Conservation (phyloP, 2,329 filamentous ascomycete species). For the Penicillium sp. region DNA sequence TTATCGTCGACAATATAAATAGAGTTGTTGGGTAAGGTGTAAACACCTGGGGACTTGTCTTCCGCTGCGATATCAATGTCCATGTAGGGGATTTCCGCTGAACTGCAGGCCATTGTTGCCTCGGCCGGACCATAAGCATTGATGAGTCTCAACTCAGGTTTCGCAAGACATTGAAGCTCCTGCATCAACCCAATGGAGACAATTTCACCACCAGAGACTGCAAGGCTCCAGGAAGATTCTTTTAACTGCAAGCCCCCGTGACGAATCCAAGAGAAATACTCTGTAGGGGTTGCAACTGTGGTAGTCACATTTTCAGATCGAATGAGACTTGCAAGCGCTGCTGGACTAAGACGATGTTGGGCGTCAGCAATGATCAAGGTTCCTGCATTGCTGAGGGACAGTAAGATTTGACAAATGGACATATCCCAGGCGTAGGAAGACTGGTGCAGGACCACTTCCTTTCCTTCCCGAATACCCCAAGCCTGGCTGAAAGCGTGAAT, state of each 20-base stretch:
- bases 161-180: constrained; percentile 14
- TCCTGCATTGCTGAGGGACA: constrained; percentile 18
- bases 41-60: constrained; percentile 10
- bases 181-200: constrained; percentile 6
- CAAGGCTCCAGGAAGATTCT: constrained; percentile 5
- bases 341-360: constrained; percentile 15
- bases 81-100: constrained; percentile 21
- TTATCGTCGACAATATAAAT: constrained; percentile 46
- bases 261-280: constrained; percentile 18
- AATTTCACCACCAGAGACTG: constrained; percentile 26
- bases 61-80: neutral
- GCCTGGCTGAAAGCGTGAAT: constrained; percentile 7
- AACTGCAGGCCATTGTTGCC: constrained; percentile 20
- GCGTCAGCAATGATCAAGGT: constrained; percentile 17
- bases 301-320: constrained; percentile 17
- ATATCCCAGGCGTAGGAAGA: constrained; percentile 26
- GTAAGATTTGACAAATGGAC: constrained; percentile 22
- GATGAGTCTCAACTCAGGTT: constrained; percentile 13
- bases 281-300: constrained; percentile 20
- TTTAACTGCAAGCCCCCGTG: constrained; percentile 9
- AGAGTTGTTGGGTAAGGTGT: constrained; percentile 38
- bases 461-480: constrained; percentile 8
- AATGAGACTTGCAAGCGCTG: constrained; percentile 19
- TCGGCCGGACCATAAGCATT: constrained; percentile 35
- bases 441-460: constrained; percentile 23